Percentiles rank a stretch among this genome's conserved stretches.
phyloP scores from a whole-genome alignment of 139 green algal genomes.

The Chlamydomonas sphaeroides region DNA sequence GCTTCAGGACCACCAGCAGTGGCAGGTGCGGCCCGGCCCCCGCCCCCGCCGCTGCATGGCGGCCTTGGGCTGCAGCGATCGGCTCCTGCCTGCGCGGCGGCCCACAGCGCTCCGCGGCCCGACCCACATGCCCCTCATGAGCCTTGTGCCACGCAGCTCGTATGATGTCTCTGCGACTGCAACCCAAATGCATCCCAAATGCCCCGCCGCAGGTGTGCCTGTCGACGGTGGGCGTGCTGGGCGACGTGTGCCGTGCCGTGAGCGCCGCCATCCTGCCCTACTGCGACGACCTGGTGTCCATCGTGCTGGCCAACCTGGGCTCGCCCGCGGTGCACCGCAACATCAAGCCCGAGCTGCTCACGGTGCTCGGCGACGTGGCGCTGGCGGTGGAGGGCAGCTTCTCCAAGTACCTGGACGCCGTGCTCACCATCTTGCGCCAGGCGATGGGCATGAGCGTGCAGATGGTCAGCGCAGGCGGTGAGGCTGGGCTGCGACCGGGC shows the following conservation, averaged over 20 bases:
- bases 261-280: conserved; percentile 83
- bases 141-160: no score
- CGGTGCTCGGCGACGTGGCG: conserved; percentile 93
- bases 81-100: no score
- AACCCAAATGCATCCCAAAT: no score
- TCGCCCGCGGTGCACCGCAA: conserved; percentile 80
- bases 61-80: no score
- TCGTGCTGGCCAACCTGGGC: conserved; percentile 57
- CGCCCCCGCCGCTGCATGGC: no score
- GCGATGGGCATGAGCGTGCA: conserved; percentile 75
- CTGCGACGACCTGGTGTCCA: conserved; percentile 85
- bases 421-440: conserved; percentile 84
- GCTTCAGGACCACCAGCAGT: conserved; percentile 89
- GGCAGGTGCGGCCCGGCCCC: conserved; percentile 64
- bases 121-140: no score
- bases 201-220: conserved; percentile 79
- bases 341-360: conserved; percentile 97
- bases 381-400: conserved; percentile 89
- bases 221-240: conserved; percentile 89
- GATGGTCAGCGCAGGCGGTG: conserved; percentile 27
- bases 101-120: no score
- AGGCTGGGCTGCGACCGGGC: not conserved
- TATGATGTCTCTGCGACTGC: not conserved
- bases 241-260: conserved; percentile 89
- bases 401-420: conserved; percentile 86